Conservation (phyloP, 192 early-diverging fungal genomes). For the Lunasporangiospora selenospora region DNA sequence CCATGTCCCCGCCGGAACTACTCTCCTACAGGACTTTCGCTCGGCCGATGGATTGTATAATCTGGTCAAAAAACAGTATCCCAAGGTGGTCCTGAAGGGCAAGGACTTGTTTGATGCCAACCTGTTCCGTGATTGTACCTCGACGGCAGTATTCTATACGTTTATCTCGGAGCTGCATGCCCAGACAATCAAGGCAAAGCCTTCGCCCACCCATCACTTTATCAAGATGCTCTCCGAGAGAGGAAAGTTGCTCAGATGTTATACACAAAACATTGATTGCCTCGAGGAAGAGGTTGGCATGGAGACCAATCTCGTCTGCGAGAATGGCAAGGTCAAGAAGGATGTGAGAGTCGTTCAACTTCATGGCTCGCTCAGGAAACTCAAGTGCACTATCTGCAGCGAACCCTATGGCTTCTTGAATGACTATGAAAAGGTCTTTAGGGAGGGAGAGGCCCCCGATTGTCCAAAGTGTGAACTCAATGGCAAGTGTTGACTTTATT, state of each 20-base stretch:
- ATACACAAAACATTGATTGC: conserved; percentile 98
- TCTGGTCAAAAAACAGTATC: conserved; percentile 79
- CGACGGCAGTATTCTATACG: conserved; percentile 73
- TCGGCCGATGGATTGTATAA: conserved; percentile 87
- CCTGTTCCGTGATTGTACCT: conserved; percentile 71
- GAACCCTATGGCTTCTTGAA: conserved; percentile 69
- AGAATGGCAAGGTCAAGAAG: conserved; percentile 54
- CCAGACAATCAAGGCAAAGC: conserved; percentile 71
- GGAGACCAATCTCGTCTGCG: conserved; percentile 53
- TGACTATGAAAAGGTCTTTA: conserved; percentile 66
- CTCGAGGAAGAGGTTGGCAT: conserved; percentile 81
- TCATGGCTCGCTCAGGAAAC: conserved; percentile 87
- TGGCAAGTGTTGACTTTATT: conserved; percentile 11
- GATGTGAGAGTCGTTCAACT: conserved; percentile 83
- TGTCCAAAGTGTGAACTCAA: conserved; percentile 62
- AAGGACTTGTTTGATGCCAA: conserved; percentile 88
- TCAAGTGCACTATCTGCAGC: conserved; percentile 88
- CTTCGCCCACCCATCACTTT: conserved; percentile 88
- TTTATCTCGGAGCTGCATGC: conserved; percentile 90
- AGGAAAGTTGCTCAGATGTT: conserved; percentile 86
- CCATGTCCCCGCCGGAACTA: too few relatives aligned
- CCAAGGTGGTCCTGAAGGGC: conserved; percentile 72
- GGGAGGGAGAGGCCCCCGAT: conserved; percentile 73
- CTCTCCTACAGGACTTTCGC: conserved; percentile 77
- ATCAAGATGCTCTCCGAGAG: conserved; percentile 76